These are phyloP conservation scores for Sugiyamaella castrensis DNA, from an alignment of 1,139 yeast species.

Conservation along the genomic window DNA sequence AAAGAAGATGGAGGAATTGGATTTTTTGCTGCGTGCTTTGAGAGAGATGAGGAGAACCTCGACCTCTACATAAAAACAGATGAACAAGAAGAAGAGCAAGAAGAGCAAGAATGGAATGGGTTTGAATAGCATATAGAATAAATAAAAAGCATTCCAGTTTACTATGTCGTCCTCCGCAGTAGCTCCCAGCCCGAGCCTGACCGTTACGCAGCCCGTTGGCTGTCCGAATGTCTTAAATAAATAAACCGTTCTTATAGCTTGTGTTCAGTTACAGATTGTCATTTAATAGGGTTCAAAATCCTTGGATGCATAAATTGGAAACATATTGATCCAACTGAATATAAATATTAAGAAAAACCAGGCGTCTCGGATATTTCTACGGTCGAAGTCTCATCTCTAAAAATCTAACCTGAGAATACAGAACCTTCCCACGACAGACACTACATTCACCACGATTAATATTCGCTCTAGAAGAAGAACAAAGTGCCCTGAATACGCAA, in stretches of 20 bases:
- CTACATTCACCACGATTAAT: constrained; percentile 34
- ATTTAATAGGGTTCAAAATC: no score
- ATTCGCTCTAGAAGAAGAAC: constrained; percentile 31
- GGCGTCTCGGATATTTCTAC: no score
- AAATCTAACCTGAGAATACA: constrained; percentile 29
- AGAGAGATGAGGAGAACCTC: constrained; percentile 31
- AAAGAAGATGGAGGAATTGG: constrained; percentile 95
- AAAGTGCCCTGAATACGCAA: constrained; percentile 37
- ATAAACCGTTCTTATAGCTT: no score
- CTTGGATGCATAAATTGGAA: no score
- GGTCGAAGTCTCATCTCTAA: constrained; percentile 25
- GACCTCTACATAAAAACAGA: constrained; percentile 9
- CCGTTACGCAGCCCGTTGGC: no score
- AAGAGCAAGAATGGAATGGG: constrained; percentile 32
- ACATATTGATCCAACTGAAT: no score
- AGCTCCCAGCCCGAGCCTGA: no score
- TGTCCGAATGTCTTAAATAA: no score
- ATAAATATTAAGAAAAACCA: no score
- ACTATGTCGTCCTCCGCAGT: not conserved
- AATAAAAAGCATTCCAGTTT: not conserved
- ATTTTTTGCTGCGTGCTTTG: constrained; percentile 86
- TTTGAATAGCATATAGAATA: constrained; percentile 25
- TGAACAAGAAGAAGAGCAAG: constrained; percentile 10
- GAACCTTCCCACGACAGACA: constrained; percentile 35
- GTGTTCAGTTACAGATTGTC: no score